Base-by-base conservation (phyloP, 306 rosid genomes). In the Acmispon strigosus region DNA sequence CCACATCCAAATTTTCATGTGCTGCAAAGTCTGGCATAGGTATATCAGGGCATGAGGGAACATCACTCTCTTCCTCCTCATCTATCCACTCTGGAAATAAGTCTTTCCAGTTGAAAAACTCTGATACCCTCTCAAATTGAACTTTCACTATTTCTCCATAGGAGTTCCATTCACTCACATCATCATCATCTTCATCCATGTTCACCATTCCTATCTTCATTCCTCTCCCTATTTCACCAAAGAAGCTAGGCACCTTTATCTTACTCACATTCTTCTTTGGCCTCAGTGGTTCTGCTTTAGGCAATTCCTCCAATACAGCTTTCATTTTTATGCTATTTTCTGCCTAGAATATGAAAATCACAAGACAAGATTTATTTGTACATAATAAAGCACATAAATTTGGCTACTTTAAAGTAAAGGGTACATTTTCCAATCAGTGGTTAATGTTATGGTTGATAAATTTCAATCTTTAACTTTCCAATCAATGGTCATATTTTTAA, bases 41-140 rank as follows among this genome's bases (percentile, higher is more conserved):
- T 52, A 94, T 64, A 72, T 91, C 97, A 0, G 99, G 99, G 27
- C 99, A 94, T 0, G 87, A 42, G 8, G 96, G 87, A 1, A 89
- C 96, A 1, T 94, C 96, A 6, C 76, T 82, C 18, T 86, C 99
- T 82, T 94, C 99, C 60, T 94, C 99, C 52, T 94, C 97, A 12
- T 94, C 99, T 17, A 94, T 84, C 96, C 97, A 94, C 76, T 94
- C 99, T 0, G 99, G 99, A 62, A 86, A 94, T 57, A 94, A 71
- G 17, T 94, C 92, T 7, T 90, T 86, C 99, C 99, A 94, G 42
- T 94, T 86, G 84, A 94, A 91, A 32, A 57, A 22, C 43, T 85
- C 56, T 0, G 99, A 84, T 7, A 86, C 97, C 64, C 34, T 82
- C 18, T 94, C 88, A 8, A 91, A 91, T 8, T 37, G 13, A 44